Base-by-base conservation (phyloP, 345 rosid genomes). In the Gossypium rotundifolium region DNA sequence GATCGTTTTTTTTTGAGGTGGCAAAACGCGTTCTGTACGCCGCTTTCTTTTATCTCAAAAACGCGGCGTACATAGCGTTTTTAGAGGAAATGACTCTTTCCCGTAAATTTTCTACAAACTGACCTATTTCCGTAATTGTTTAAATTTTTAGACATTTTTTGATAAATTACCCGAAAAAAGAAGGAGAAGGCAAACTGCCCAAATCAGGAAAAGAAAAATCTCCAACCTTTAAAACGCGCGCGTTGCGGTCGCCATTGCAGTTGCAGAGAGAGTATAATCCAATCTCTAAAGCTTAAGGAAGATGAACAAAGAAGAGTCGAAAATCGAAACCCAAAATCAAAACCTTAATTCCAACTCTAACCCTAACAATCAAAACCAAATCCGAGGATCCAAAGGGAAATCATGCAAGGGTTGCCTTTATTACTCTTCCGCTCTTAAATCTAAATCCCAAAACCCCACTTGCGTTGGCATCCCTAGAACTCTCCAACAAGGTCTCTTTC, bases 361-460 rank as follows among this genome's bases (percentile, higher is more conserved):
- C 16, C 69, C 27, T 20, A 18, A 10, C 69, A 65, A 65, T 67
- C 45, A 58, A 11, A 66, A 42, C 45, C 70, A 48, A 46, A 77
- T 1, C 66, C 70, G 62, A 65, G 62, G 72, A 22, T 48, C 68
- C 20, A 79, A 75, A 58, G 84, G 84, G 55, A 85, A 82, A 57
- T 82, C 88, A 48, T 85, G 88, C 84, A 85, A 82, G 70, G 88
- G 88, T 12, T 85, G 83, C 76, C 70, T 85, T 45, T 85, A 80
- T 61, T 82, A 81, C 77, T 80, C 85, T 27, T 85, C 84, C 18
- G 55, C 64, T 20, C 81, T 71, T 61, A 82, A 81, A 66, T 75
- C 84, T 66, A 80, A 80, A 54, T 82, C 85, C 38, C 75, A 25
- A 14, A 55, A 70, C 74, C 88, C 88, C 18, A 77, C 81, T 68